Percentiles rank a stretch among this genome's conserved stretches.
phyloP scores from a whole-genome alignment of 129 eudicot species.

The Ambrosia trifida region DNA sequence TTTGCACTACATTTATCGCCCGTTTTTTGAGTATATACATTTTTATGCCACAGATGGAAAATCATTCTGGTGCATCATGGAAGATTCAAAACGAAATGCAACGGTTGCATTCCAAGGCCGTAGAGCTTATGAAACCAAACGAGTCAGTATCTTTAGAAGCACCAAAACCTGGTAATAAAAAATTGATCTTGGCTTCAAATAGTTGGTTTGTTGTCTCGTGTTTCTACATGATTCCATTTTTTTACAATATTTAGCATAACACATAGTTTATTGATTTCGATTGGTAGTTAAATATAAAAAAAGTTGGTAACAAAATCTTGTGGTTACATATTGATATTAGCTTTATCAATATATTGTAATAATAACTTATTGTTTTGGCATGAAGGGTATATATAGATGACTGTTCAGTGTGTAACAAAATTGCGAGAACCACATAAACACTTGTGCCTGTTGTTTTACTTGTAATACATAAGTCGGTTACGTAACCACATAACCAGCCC shows the following conservation, averaged over 20 bases:
- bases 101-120: slow-evolving; percentile 74
- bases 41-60: slow-evolving; percentile 44
- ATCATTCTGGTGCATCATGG: slow-evolving; percentile 78
- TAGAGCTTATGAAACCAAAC: slow-evolving; percentile 28
- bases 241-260: neutral
- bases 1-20: neutral
- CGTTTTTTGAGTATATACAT: neutral
- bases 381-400: neutral
- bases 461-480: neutral
- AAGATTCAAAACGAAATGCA: slow-evolving; percentile 77
- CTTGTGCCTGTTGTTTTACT: neutral
- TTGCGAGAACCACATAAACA: neutral
- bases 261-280: neutral
- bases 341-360: no score
- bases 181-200: slow-evolving; percentile 14
- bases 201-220: slow-evolving; percentile 33
- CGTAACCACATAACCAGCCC: neutral
- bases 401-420: neutral
- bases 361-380: slow-evolving; percentile 20
- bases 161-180: slow-evolving; percentile 29
- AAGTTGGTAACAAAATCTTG: no score
- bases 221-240: slow-evolving; percentile 7
- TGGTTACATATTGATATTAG: no score
- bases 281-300: neutral
- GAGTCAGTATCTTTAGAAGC: slow-evolving; percentile 13